Base-by-base conservation (phyloP, 2,329 filamentous ascomycete genomes). In the Sporothrix brunneoviolacea region DNA sequence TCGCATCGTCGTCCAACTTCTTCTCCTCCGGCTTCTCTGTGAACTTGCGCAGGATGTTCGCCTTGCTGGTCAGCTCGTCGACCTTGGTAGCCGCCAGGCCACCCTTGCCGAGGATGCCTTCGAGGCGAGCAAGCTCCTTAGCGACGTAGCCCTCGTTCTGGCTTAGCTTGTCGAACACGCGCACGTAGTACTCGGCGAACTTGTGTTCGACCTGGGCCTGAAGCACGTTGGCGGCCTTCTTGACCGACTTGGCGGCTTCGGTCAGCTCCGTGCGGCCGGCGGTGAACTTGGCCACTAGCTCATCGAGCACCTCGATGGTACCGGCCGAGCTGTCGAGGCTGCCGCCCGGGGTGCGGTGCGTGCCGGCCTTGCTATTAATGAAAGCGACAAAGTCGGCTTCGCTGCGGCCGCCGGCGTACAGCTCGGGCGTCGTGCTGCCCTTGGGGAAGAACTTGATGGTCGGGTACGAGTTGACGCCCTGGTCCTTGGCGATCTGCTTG, bases 361-460 rank as follows among this genome's bases (percentile, higher is more conserved):
- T 95, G 59, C 90, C 91, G 13, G 89, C 79, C 73, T 96, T 87
- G 60, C 83, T 76, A 76, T 98, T 98, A 70, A 98, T 66, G 73
- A 86, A 98, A 4, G 77, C 68, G 59, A 97, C 68, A 37, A 98
- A 74, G 57, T 83, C 86, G 41, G 79, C 74, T 74, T 96, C 89
- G 44, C 75, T 74, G 58, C 93, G 91, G 55, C 79, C 87, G 54
- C 86, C 84, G 48, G 75, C 71, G 77, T 96, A 98, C 40, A 74
- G 65, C 60, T 84, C 77, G 40, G 82, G 68, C 63, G 86, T 82
- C 57, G 79, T 86, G 64, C 83, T 87, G 60, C 90, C 91, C 67
- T 86, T 86, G 59, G 89, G 80, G 80, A 96, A 98, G 80, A 85
- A 98, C 75, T 95, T 95, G 76, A 98, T 95, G 56, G 93, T 98